These are phyloP conservation scores for Streptanthus diversifolius DNA, from an alignment of 345 rosid species.

Conservation along the genomic window DNA sequence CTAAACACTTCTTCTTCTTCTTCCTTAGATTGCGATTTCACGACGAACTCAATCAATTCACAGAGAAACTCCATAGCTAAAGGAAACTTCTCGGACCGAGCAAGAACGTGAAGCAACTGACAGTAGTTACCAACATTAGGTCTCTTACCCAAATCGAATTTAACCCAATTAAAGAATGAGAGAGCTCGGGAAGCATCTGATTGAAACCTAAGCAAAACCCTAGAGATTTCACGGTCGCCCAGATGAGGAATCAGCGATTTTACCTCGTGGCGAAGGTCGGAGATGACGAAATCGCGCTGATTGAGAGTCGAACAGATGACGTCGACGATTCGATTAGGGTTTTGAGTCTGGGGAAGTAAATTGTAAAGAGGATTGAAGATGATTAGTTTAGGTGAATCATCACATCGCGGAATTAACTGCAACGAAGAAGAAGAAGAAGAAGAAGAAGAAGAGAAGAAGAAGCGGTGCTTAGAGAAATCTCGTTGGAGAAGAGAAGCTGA, in stretches of 20 bases:
- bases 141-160: slow-evolving; percentile 43
- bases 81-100: slow-evolving; percentile 49
- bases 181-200: slow-evolving; percentile 55
- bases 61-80: slow-evolving; percentile 49
- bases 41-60: slow-evolving; percentile 41
- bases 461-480: neutral
- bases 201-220: slow-evolving; percentile 66
- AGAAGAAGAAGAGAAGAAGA: slow-evolving; percentile 5
- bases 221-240: slow-evolving; percentile 50
- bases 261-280: slow-evolving; percentile 27
- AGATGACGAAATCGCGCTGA: slow-evolving; percentile 21
- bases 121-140: slow-evolving; percentile 50
- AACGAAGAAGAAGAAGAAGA: slow-evolving; percentile 39
- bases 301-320: slow-evolving; percentile 55
- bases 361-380: slow-evolving; percentile 47
- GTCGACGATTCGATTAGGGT: slow-evolving; percentile 61
- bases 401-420: slow-evolving; percentile 23
- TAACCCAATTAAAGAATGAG: slow-evolving; percentile 62
- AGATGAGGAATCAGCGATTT: slow-evolving; percentile 46
- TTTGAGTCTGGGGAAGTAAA: slow-evolving; percentile 52
- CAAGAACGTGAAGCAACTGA: slow-evolving; percentile 51
- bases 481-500: slow-evolving; percentile 10
- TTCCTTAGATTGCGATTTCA: slow-evolving; percentile 14
- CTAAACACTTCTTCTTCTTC: slow-evolving; percentile 34
- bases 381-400: slow-evolving; percentile 24